phyloP scores from a whole-genome alignment of 192 early-diverging fungal genomes.

The Coemansia sp. region DNA sequence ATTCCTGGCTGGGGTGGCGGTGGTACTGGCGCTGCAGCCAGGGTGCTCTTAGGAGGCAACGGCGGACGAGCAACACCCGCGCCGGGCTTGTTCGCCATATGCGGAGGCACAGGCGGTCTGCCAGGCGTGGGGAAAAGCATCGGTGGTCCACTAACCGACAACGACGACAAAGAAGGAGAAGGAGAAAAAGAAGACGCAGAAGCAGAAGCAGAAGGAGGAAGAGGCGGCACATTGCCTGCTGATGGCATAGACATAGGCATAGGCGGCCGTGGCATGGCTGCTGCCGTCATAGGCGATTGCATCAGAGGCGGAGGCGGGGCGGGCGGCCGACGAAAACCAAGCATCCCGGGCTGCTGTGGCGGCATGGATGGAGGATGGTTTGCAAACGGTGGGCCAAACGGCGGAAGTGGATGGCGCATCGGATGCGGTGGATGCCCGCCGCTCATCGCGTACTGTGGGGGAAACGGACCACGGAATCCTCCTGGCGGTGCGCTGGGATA shows the following conservation, averaged over 20 bases:
- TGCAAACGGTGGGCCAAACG: conserved; percentile 2
- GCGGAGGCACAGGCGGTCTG: conserved; percentile 10
- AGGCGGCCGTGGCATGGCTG: conserved; percentile 1
- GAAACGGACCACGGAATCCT: conserved; percentile 2
- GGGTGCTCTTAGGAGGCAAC: conserved; percentile 6
- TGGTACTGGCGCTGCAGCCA: background rate
- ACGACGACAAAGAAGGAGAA: too few species aligned
- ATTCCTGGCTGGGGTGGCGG: conserved; percentile 1
- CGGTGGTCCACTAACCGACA: background rate
- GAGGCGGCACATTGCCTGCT: background rate
- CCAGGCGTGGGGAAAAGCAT: conserved; percentile 4
- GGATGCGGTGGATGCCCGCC: background rate
- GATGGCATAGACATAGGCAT: conserved; percentile 9
- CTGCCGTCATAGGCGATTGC: background rate
- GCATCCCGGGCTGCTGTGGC: background rate
- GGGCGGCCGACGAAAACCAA: conserved; percentile 7
- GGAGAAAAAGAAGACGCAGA: too few species aligned
- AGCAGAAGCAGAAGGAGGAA: background rate
- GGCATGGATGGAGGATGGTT: conserved; percentile 20
- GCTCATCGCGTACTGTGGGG: background rate
- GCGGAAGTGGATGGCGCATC: background rate
- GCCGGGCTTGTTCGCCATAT: conserved; percentile 2
- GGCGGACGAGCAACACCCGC: background rate
- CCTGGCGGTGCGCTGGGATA: conserved; percentile 2
- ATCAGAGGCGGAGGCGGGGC: conserved; percentile 12